Percentiles rank a stretch among this genome's conserved stretches.
Evolutionary conservation across 2,329 filamentous ascomycete genomes (phyloP).

Genomic region (Monosporascus sp.): DNA sequence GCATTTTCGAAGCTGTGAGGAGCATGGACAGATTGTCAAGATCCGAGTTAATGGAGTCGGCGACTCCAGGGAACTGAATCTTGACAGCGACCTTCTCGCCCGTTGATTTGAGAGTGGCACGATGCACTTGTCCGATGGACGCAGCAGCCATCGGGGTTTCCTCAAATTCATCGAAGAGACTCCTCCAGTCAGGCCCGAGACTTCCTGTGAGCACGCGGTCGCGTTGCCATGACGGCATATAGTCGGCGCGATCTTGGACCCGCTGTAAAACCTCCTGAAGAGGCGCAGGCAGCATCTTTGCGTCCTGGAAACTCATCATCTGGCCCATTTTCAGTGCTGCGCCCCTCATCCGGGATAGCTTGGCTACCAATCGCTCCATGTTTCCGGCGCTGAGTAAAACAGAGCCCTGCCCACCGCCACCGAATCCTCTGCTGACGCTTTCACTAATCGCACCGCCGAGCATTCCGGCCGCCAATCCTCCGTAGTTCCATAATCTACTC

Average conservation of each 20-base stretch:
- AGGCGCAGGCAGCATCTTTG: conserved; percentile 83
- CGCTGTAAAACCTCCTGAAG: conserved; percentile 88
- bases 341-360: conserved; percentile 91
- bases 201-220: conserved; percentile 76
- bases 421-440: conserved; percentile 72
- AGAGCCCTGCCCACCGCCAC: conserved; percentile 62
- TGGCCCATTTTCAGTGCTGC: conserved; percentile 96
- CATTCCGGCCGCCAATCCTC: conserved; percentile 90
- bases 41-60: conserved; percentile 93
- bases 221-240: conserved; percentile 93
- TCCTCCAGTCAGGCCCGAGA: conserved; percentile 77
- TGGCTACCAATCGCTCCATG: conserved; percentile 87
- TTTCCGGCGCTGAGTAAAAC: conserved; percentile 84
- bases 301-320: conserved; percentile 97
- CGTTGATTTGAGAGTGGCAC: conserved; percentile 70
- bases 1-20: conserved; percentile 79
- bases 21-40: conserved; percentile 89
- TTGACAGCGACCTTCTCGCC: conserved; percentile 84
- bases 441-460: conserved; percentile 87
- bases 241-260: conserved; percentile 93
- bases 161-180: conserved; percentile 77
- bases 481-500: conserved; percentile 89
- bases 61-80: conserved; percentile 94
- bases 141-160: conserved; percentile 91
- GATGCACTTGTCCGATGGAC: conserved; percentile 95